Conservation (phyloP, 2,329 filamentous ascomycete genomes). For the Ramularia endophylla region DNA sequence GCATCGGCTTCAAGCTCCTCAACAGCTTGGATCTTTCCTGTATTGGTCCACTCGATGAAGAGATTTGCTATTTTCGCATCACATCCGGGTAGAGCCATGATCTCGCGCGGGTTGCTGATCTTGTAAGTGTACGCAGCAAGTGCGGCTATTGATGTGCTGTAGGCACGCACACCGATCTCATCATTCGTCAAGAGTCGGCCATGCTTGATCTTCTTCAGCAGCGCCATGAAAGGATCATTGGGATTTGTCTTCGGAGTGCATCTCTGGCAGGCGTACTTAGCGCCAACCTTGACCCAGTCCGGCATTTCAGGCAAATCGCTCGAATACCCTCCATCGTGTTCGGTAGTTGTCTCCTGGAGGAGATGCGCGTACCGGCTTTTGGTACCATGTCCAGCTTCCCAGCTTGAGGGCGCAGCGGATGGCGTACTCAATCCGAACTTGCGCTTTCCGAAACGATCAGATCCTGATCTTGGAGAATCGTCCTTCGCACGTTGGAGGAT, state of each 20-base stretch:
- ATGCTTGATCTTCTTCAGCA: slow-evolving; percentile 68
- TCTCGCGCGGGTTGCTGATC: slow-evolving; percentile 41
- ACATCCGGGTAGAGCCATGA: slow-evolving; percentile 64
- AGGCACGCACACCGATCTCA: slow-evolving; percentile 74
- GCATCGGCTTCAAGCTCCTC: slow-evolving; percentile 58
- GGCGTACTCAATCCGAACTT: slow-evolving; percentile 19
- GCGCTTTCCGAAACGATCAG: slow-evolving; percentile 24
- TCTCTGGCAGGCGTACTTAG: slow-evolving; percentile 74
- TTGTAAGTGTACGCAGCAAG: slow-evolving; percentile 71
- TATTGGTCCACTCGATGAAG: slow-evolving; percentile 67
- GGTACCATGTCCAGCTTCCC: slow-evolving; percentile 27
- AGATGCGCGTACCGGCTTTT: slow-evolving; percentile 41
- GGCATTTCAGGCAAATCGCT: slow-evolving; percentile 59
- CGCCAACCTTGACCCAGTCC: slow-evolving; percentile 58
- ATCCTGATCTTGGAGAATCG: slow-evolving; percentile 20
- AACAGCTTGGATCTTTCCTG: slow-evolving; percentile 55
- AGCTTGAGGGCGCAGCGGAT: slow-evolving; percentile 17
- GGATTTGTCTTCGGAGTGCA: slow-evolving; percentile 63
- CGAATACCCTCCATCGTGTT: slow-evolving; percentile 55
- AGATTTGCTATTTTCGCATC: slow-evolving; percentile 71
- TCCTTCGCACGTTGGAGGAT: slow-evolving; percentile 51
- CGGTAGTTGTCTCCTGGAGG: slow-evolving; percentile 67
- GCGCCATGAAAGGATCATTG: slow-evolving; percentile 68
- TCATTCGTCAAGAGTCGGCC: slow-evolving; percentile 67
- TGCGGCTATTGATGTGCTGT: slow-evolving; percentile 78